Percentiles rank a stretch among this genome's conserved stretches.
Conservation (phyloP, 345 rosid genomes). For the Corchorus olitorius region DNA sequence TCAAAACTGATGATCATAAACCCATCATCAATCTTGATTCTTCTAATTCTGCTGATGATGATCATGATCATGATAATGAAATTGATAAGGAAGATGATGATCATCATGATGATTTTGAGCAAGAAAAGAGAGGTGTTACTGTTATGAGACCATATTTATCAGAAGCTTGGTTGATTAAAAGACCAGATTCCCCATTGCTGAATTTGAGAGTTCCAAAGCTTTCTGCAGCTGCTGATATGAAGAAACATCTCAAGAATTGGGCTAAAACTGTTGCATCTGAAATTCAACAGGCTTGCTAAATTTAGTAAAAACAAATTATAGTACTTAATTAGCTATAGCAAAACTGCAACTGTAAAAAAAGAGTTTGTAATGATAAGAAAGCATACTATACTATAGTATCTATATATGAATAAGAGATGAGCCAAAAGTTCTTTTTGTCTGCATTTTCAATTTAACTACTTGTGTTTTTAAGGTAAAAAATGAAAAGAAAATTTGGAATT, state of each 20-base stretch:
- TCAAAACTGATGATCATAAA: neutral
- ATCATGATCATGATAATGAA: neutral
- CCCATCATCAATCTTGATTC: neutral
- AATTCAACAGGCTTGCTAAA: constrained; percentile 32
- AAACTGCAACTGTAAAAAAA: constrained; percentile 4
- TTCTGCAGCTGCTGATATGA: constrained; percentile 48
- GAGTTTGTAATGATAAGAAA: neutral
- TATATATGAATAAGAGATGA: constrained; percentile 3
- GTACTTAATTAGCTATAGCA: no score
- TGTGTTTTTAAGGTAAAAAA: neutral
- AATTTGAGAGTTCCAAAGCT: constrained; percentile 44
- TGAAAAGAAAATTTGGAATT: neutral
- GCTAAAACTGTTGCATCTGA: constrained; percentile 60
- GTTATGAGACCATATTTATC: constrained; percentile 58
- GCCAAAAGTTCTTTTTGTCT: constrained; percentile 14
- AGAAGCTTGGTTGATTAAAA: constrained; percentile 67
- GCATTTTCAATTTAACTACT: neutral
- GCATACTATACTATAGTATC: no score
- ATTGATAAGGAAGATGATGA: constrained; percentile 6
- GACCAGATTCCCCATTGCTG: constrained; percentile 55
- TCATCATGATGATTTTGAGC: constrained; percentile 27
- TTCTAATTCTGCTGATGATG: neutral
- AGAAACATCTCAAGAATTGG: constrained; percentile 60
- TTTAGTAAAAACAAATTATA: neutral
- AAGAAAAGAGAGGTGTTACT: constrained; percentile 18